Evolutionary conservation across 176 grass and related monocot species (phyloP).

Genomic region (Luzula sylvatica): DNA sequence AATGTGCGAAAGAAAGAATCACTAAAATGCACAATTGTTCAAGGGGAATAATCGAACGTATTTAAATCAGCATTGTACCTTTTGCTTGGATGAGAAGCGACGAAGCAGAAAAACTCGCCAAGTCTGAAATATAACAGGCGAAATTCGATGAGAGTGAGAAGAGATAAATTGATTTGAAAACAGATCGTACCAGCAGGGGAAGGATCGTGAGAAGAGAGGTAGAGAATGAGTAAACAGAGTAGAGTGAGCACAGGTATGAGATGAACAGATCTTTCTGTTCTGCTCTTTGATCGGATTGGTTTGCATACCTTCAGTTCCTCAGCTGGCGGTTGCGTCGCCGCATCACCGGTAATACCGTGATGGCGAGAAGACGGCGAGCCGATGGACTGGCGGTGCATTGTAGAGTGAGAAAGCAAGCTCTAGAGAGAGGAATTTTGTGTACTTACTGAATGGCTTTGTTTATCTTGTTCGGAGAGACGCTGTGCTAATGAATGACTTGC

Average conservation of each 20-base stretch:
- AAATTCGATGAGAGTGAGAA: background rate
- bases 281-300: slow-evolving; percentile 18
- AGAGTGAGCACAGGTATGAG: slow-evolving; percentile 76
- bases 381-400: slow-evolving; percentile 81
- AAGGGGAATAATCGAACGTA: too few relatives aligned
- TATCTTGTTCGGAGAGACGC: too few relatives aligned
- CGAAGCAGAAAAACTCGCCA: background rate
- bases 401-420: background rate
- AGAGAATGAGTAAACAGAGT: slow-evolving; percentile 74
- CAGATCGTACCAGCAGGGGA: slow-evolving; percentile 45
- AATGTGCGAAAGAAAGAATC: background rate
- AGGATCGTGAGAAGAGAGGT: slow-evolving; percentile 69
- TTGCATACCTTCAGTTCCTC: slow-evolving; percentile 39
- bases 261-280: slow-evolving; percentile 50
- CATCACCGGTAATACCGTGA: slow-evolving; percentile 12
- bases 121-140: background rate
- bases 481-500: background rate
- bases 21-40: background rate
- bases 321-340: background rate
- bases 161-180: background rate
- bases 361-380: slow-evolving; percentile 36
- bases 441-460: slow-evolving; percentile 14
- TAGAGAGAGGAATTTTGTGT: background rate
- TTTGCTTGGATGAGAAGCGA: background rate
- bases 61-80: background rate